Base-by-base conservation (phyloP, 768 basidiomycete species). In the Rhodosporidiobolus sp. region DNA sequence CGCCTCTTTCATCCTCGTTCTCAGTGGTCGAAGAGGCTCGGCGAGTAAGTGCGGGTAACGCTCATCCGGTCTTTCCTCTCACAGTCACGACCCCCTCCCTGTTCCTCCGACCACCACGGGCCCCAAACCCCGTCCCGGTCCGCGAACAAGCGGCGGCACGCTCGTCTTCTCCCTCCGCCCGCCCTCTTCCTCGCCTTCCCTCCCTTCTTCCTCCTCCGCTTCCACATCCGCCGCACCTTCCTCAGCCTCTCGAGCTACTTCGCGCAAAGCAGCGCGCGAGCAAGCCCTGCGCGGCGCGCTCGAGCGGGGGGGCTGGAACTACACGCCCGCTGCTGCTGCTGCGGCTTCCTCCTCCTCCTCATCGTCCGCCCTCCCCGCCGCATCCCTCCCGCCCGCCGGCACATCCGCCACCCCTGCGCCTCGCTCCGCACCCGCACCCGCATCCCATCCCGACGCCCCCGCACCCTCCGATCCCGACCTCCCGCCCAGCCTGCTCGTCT, bases 111-210 rank as follows among this genome's bases (percentile, higher is more conserved):
- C 35, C 59, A 22, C 3, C 22, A 16, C 24, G 55, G 4, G 0
- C 64, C 1, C n/a, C 65, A 3, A 4, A 76, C 81, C 38, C 86
- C 86, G 79, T 74, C 88, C 90, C 1, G 38, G 48, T 7, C 53
- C 65, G 8, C 38, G 38, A 7, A 43, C 38, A 7, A 7, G 8
- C 4, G 70, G 65, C 7, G 64, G 64, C 17, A 50, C 54, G 4
- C 35, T 74, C 50, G 35, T 70, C 56, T 67, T 68, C 50, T 74
- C 73, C 17, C 17, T 69, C 0, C 22, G 49, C n/a, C 24, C 38
- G 16, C 46, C 48, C 6, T 35, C 64, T 14, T 4, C 19, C 30
- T 5, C 45, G 10, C 1, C 50, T 0, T 1, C 46, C 24, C 6
- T 38, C 45, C 17, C 30, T 17, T 11, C 56, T 17, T 28, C 55